Evolutionary conservation across 352 stramenopile genomes (phyloP), one percentile per base, ranked within the genome.

Genomic region (Globisporangium abappressorium): DNA sequence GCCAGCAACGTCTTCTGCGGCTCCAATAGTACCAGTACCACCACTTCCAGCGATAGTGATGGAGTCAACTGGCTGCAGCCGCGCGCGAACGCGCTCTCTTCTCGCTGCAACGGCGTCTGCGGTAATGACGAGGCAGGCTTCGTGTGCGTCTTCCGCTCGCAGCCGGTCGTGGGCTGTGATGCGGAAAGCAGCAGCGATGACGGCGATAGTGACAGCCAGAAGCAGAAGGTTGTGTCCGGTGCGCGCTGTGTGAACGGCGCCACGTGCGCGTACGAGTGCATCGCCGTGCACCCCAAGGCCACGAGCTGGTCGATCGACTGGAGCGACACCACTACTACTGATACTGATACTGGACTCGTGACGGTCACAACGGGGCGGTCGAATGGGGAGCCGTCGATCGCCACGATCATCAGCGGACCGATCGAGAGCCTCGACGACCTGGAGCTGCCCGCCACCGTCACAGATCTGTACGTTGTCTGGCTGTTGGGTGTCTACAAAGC

Each of bases 191-290:
- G 38, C 41, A 56, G 15, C 2, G 26, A 5, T 1, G 9, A 1
- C n/a, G 41, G 41, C 20, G 15, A 47, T n/a, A n/a, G 15, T 9
- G 18, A 49, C 15, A 49, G 22, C 15, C 41, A 49, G 38, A 49
- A 49, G 41, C 41, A 49, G 12, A 46, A 46, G 7, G 18, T 36
- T 1, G 7, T 34, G 18, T 20, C 34, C 7, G 20, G 22, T 5
- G 24, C 47, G 7, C 46, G 18, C 33, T 66, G 61, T 24, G 61
- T 66, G n/a, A 66, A 59, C 24, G 61, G 61, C 15, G n/a, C 49
- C 38, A 59, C 61, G 30, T 66, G 61, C 38, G 61, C 47, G 3
- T 66, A 66, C 61, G 61, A 66, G 47, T 66, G 61, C 33, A 20
- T 66, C n/a, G 6, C 47, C 0, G 30, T 66, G 26, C 14, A 11